Percentiles rank a stretch among this genome's conserved stretches.
Evolutionary conservation across 352 stramenopile species (phyloP).

Genomic region (Plasmopara halstedii): DNA sequence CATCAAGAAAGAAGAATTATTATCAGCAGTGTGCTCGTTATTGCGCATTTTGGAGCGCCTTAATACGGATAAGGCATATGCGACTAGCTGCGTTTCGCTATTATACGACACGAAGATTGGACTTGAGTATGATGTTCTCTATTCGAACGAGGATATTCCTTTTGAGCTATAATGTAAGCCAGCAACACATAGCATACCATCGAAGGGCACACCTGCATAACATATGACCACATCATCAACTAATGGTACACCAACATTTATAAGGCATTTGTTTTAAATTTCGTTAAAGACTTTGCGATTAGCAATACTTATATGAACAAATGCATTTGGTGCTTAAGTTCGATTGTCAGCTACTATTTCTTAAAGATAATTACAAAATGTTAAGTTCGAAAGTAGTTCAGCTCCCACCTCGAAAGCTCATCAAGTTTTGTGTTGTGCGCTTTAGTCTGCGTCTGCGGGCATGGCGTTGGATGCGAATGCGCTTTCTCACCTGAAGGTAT

Average conservation of each 20-base stretch:
- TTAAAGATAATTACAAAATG: too few relatives aligned
- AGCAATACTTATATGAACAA: too few relatives aligned
- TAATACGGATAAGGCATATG: constrained; percentile 52
- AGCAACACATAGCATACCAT: too few relatives aligned
- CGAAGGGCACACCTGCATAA: too few relatives aligned
- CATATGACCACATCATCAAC: too few relatives aligned
- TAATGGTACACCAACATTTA: too few relatives aligned
- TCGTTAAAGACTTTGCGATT: too few relatives aligned
- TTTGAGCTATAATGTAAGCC: constrained; percentile 57
- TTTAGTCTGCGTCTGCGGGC: background rate
- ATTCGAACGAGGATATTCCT: constrained; percentile 69
- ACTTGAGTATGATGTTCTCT: constrained; percentile 72
- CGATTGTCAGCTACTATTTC: too few relatives aligned
- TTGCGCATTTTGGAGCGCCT: constrained; percentile 63
- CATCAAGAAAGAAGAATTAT: constrained; percentile 73
- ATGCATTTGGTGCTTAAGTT: too few relatives aligned
- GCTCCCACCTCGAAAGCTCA: too few relatives aligned
- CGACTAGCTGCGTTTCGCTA: constrained; percentile 59
- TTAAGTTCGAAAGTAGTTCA: background rate
- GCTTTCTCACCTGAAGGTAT: constrained; percentile 20
- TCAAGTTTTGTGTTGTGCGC: too few relatives aligned
- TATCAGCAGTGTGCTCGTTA: constrained; percentile 66
- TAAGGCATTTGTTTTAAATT: too few relatives aligned
- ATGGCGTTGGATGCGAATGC: constrained; percentile 15
- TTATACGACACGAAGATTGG: constrained; percentile 80